Evolutionary conservation across 1,284 basidiomycete genomes (phyloP).

Genomic region (Leccinum fuscescens): DNA sequence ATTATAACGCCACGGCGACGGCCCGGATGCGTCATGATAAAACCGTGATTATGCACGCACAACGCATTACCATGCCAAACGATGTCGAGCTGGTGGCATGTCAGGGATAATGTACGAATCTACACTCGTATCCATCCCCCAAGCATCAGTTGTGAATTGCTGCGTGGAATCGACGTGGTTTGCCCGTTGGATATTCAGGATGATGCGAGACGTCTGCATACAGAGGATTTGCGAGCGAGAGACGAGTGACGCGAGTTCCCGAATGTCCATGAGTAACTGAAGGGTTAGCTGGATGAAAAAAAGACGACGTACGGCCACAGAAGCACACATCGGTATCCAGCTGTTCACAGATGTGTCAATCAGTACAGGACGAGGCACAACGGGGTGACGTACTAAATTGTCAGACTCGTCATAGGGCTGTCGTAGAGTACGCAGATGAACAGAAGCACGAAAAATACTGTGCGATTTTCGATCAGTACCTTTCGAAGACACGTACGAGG

Average conservation of each 20-base stretch:
- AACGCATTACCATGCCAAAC: background rate
- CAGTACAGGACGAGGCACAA: background rate
- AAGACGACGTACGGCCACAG: slow-evolving; percentile 16
- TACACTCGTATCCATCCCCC: slow-evolving; percentile 12
- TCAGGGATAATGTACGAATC: slow-evolving; percentile 20
- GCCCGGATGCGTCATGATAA: background rate
- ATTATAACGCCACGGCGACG: background rate
- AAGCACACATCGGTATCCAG: slow-evolving; percentile 22
- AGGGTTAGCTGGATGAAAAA: background rate
- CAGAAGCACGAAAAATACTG: slow-evolving; percentile 13
- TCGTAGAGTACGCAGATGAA: slow-evolving; percentile 3
- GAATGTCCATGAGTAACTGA: background rate
- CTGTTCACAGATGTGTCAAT: slow-evolving; percentile 10
- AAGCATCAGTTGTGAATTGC: slow-evolving; percentile 20
- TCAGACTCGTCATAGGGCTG: slow-evolving; percentile 9
- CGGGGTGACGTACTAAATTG: slow-evolving; percentile 14
- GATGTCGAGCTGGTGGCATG: background rate
- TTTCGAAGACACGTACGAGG: background rate
- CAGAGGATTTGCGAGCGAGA: background rate
- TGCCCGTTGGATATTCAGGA: slow-evolving; percentile 22
- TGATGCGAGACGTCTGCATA: slow-evolving; percentile 21
- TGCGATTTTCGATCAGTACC: background rate
- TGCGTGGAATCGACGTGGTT: accelerated
- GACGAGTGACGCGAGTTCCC: background rate
- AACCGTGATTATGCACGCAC: background rate